Evolutionary conservation across 2,329 filamentous ascomycete species (phyloP), one percentile per base, ranked within the genome.

Genomic region (Ophiostoma perfectum): DNA sequence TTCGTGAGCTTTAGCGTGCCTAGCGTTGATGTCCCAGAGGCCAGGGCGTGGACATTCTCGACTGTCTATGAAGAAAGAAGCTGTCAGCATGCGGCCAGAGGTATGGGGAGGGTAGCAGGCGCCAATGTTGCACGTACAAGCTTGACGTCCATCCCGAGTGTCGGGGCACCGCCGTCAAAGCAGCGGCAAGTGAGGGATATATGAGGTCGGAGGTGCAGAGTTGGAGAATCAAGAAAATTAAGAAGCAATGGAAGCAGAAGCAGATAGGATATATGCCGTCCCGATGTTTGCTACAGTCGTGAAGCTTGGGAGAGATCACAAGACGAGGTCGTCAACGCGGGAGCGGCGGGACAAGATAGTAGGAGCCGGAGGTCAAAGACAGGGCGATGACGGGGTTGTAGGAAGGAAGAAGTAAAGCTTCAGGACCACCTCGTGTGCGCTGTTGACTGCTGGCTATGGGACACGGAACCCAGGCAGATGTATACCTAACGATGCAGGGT

Each of bases 1-100:
- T 87, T 82, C 71, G 86, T 87, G 68, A 89, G 80, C 74, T 86
- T 84, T 67, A 89, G 78, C 70, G 82, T 85, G 71, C 86, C 86
- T 38, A 78, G 79, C 44, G 83, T 83, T 66, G 82, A 81, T 72
- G 85, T 81, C 74, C 87, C 87, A 67, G 82, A 82, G 71, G 85
- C 82, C 72, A 88, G 82, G 74, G 85, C 84, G 71, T 86, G 83
- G 68, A 89, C 86, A 76, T 85, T 79, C 71, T 90, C 85, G 73
- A 82, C 75, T 69, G 82, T 77, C 82, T 83, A 38, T 1, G 49
- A 12, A 38, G 47, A 27, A n/a, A 14, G 1, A 6, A 52, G 7
- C 16, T 5, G 6, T 27, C 27, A 14, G 27, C 45, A 49, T 45
- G 42, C 7, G 47, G n/a, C n/a, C n/a, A 11, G 1, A 11, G n/a